phyloP scores from a whole-genome alignment of 2,329 filamentous ascomycete genomes.

The Tolypocladium amazonense region DNA sequence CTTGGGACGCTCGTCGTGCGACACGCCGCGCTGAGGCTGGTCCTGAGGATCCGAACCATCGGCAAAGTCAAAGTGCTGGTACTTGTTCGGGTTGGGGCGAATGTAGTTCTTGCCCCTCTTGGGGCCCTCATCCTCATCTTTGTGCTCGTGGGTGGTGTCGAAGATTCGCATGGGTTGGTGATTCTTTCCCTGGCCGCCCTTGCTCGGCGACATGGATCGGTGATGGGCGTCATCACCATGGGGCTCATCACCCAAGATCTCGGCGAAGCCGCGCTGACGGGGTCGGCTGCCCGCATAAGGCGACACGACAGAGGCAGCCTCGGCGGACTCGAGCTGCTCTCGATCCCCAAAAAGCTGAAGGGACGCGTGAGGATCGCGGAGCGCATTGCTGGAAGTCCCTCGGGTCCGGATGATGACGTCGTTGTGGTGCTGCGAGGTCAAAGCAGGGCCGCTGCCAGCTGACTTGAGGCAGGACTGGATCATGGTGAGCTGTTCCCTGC shows the following conservation, averaged over 20 bases:
- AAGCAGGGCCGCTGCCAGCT: conserved; percentile 23
- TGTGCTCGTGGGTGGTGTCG: conserved; percentile 36
- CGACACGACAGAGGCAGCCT: conserved; percentile 40
- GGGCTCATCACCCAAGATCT: conserved; percentile 54
- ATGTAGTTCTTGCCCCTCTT: conserved; percentile 32
- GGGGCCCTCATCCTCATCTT: conserved; percentile 31
- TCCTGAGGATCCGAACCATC: conserved; percentile 49
- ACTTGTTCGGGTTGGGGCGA: conserved; percentile 68
- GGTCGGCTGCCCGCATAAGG: conserved; percentile 51
- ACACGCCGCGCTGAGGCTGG: conserved; percentile 28
- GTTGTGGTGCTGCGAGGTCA: conserved; percentile 20
- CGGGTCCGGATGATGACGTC: conserved; percentile 34
- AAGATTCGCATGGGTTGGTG: conserved; percentile 55
- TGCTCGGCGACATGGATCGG: conserved; percentile 41
- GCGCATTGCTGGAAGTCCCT: conserved; percentile 40
- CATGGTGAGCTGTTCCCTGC: conserved; percentile 70
- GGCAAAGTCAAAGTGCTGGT: conserved; percentile 74
- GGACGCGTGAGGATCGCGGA: conserved; percentile 58
- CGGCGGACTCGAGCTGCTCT: conserved; percentile 45
- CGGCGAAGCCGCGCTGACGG: conserved; percentile 57
- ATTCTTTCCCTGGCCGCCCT: conserved; percentile 47
- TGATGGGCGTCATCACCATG: conserved; percentile 29
- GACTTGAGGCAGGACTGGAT: conserved; percentile 52
- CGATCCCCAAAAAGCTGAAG: conserved; percentile 65
- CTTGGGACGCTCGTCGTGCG: conserved; percentile 32